A percentile compares a stretch with the other conserved stretches of the same genome.
Evolutionary conservation across 495 filamentous ascomycete genomes (phyloP).

Genomic region (Podospora didyma): DNA sequence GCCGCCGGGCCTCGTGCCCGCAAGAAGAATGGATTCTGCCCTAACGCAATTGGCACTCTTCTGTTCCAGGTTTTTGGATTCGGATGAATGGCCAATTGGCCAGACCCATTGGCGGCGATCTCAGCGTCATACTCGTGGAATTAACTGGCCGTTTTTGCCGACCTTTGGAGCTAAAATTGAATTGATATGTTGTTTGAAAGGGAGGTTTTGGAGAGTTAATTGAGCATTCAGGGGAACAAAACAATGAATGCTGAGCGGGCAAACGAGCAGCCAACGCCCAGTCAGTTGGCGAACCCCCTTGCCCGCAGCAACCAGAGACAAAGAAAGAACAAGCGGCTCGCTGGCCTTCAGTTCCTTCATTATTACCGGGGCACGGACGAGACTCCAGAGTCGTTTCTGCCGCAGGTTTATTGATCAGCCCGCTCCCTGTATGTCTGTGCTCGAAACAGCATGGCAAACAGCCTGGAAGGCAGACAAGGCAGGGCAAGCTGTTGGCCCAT

Average conservation of each 20-base stretch:
- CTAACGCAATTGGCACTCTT: slow-evolving; percentile 13
- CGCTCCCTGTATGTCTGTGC: slow-evolving; percentile 8
- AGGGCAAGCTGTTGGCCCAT: background rate
- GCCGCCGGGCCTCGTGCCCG: too few species aligned
- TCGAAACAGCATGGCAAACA: too few species aligned
- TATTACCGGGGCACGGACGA: slow-evolving; percentile 11
- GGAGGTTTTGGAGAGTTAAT: too few species aligned
- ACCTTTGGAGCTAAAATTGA: background rate
- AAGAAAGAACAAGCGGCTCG: background rate
- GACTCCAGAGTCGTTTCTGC: slow-evolving; percentile 13
- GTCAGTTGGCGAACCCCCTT: too few species aligned
- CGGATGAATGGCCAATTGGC: too few species aligned
- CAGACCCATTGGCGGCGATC: background rate
- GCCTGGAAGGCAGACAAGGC: too few species aligned
- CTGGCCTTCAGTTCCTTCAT: background rate
- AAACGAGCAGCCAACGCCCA: too few species aligned
- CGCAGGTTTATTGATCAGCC: slow-evolving; percentile 16
- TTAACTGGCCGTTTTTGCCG: too few species aligned
- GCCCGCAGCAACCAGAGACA: background rate
- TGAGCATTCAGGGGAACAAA: too few species aligned
- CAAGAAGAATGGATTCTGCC: too few species aligned
- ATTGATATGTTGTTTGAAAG: background rate
- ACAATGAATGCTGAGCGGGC: too few species aligned
- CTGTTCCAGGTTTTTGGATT: slow-evolving; percentile 11
- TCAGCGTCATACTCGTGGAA: too few species aligned